These are phyloP conservation scores for Pyricularia grisea DNA, from an alignment of 2,329 filamentous ascomycete genomes.

Conservation along the genomic window DNA sequence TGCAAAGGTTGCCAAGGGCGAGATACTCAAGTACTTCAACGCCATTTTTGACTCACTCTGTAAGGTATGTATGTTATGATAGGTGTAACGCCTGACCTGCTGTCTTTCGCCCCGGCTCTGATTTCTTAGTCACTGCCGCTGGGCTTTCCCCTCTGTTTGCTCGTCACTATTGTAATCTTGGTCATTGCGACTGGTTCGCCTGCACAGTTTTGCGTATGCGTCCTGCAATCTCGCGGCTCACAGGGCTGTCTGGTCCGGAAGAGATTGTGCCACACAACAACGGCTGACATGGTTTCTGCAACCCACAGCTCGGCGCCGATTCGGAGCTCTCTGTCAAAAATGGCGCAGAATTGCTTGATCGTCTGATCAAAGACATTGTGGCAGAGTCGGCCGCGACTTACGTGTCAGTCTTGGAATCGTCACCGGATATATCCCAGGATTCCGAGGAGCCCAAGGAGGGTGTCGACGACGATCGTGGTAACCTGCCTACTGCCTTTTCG, in stretches of 20 bases:
- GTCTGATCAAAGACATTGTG: conserved; percentile 92
- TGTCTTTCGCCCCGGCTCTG: neutral
- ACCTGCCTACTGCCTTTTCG: conserved; percentile 80
- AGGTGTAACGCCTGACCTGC: neutral
- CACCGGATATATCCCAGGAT: conserved; percentile 27
- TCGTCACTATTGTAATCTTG: neutral
- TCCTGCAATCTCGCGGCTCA: neutral
- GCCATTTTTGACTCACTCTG: conserved; percentile 95
- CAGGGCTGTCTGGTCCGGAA: neutral
- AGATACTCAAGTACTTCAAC: conserved; percentile 96
- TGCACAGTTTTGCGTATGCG: neutral
- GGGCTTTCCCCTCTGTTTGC: neutral
- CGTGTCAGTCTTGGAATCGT: conserved; percentile 69
- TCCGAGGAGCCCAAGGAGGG: conserved; percentile 34
- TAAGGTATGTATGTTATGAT: conserved; percentile 52
- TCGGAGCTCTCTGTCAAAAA: conserved; percentile 97
- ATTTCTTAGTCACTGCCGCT: neutral
- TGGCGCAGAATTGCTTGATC: conserved; percentile 87
- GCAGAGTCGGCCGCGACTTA: conserved; percentile 93
- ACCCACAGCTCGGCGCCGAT: conserved; percentile 73
- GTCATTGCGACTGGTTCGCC: neutral
- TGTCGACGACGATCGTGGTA: conserved; percentile 27
- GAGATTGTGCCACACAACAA: neutral
- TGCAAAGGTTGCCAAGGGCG: conserved; percentile 96
- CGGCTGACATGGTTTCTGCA: neutral